These are phyloP conservation scores for Yarrowia sp. DNA, from an alignment of 805 yeast genomes.

Conservation along the genomic window DNA sequence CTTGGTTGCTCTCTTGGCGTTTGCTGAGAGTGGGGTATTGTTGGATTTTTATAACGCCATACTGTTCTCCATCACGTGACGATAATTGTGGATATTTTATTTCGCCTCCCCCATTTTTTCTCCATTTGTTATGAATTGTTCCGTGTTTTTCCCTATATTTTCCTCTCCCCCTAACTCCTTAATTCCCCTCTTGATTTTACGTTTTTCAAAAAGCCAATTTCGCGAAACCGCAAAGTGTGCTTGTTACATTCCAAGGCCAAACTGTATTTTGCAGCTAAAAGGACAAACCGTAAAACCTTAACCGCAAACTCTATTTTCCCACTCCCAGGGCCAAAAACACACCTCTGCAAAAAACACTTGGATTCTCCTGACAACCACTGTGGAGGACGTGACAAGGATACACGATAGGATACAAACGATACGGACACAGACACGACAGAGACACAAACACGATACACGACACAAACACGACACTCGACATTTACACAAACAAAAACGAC, in stretches of 20 bases:
- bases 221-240: neutral
- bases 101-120: no score
- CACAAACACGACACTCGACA: no score
- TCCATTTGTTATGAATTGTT: no score
- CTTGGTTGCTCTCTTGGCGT: no score
- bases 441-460: no score
- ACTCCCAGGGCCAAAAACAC: neutral
- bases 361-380: neutral
- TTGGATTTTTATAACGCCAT: no score
- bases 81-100: no score
- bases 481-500: no score
- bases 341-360: neutral
- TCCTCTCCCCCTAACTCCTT: slow-evolving; percentile 15
- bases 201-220: neutral
- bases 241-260: slow-evolving; percentile 7
- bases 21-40: no score
- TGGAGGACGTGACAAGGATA: neutral
- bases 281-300: neutral
- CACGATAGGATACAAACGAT: neutral
- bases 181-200: neutral
- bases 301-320: neutral
- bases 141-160: no score
- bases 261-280: neutral
- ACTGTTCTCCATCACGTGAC: no score
- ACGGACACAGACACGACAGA: neutral